Conservation (phyloP, 129 eudicot genomes). For the Flaveria bidentis region DNA sequence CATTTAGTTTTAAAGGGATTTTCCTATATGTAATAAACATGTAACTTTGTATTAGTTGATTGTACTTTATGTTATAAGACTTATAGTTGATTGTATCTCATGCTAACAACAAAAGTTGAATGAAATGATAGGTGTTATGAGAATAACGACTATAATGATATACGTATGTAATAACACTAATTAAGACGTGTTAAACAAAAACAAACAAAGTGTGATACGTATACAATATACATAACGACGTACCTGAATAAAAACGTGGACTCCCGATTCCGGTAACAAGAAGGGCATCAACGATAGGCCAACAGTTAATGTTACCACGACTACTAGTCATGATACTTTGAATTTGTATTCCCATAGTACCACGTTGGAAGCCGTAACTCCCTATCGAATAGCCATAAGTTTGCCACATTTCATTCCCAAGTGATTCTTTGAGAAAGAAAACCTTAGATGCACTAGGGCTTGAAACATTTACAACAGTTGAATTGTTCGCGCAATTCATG, state of each 20-base stretch:
- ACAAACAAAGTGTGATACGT: too few species aligned
- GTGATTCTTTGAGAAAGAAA: constrained; percentile 20
- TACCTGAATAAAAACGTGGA: constrained; percentile 26
- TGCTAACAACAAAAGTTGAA: too few species aligned
- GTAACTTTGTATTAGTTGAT: too few species aligned
- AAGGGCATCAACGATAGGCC: constrained; percentile 38
- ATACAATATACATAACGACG: not conserved
- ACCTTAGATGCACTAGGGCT: not conserved
- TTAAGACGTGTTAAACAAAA: too few species aligned
- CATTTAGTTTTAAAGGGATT: too few species aligned
- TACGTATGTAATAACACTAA: too few species aligned
- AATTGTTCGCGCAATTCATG: constrained; percentile 28
- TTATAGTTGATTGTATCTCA: too few species aligned
- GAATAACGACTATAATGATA: too few species aligned
- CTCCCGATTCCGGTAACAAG: constrained; percentile 3
- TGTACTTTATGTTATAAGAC: too few species aligned
- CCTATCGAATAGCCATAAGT: constrained; percentile 38
- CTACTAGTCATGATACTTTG: constrained; percentile 2
- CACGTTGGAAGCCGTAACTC: not conserved
- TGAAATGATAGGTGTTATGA: too few species aligned
- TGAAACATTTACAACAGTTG: constrained; percentile 38
- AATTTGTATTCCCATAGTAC: constrained; percentile 31
- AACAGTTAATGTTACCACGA: constrained; percentile 26
- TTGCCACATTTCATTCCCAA: constrained; percentile 40
- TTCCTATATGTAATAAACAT: too few species aligned